phyloP scores from a whole-genome alignment of 495 filamentous ascomycete species.

The Tuber brumale region DNA sequence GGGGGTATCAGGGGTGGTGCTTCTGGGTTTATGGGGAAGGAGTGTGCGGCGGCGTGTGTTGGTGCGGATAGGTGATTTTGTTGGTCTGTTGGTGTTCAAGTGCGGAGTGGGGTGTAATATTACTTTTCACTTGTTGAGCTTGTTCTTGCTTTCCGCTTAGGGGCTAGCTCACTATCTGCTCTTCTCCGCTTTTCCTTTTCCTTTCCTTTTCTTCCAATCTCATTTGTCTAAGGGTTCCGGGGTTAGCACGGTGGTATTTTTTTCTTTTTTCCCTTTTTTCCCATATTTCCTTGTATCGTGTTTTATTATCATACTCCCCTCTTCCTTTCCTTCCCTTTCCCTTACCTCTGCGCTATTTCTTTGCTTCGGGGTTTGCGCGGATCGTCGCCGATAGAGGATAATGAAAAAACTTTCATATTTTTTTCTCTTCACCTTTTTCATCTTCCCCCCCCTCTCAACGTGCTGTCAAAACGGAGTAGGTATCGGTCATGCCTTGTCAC shows the following conservation, averaged over 20 bases:
- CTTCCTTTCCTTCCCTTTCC: background rate
- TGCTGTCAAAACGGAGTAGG: background rate
- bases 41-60: slow-evolving; percentile 17
- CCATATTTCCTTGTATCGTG: background rate
- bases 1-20: slow-evolving; percentile 12
- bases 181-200: background rate
- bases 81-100: background rate
- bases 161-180: background rate
- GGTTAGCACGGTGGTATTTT: background rate
- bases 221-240: background rate
- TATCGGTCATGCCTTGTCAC: background rate
- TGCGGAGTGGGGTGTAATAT: background rate
- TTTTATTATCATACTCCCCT: background rate
- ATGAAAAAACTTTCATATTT: background rate
- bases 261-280: background rate
- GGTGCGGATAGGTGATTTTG: slow-evolving; percentile 5
- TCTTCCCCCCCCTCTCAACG: background rate
- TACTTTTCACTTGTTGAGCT: background rate
- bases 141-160: background rate
- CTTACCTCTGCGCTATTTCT: background rate
- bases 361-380: background rate
- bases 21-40: slow-evolving; percentile 16
- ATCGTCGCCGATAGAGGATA: background rate
- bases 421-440: background rate
- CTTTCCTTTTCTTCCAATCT: background rate